A percentile compares a stretch with the other conserved stretches of the same genome.
Evolutionary conservation across 495 filamentous ascomycete species (phyloP).

Genomic region (Amniculicola lignicola): DNA sequence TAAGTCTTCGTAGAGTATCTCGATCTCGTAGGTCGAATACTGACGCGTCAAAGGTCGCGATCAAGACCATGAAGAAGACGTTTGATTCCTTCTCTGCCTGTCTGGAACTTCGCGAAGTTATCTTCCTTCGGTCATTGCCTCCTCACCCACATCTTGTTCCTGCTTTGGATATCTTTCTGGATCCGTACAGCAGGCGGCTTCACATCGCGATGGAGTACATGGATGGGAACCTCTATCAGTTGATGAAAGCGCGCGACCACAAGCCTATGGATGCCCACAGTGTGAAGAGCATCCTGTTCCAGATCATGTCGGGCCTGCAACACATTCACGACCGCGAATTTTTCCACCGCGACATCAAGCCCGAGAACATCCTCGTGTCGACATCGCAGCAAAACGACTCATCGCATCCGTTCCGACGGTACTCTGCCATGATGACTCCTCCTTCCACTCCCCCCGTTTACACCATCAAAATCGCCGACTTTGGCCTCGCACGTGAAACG

Average conservation of each 20-base stretch:
- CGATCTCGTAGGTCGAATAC: background rate
- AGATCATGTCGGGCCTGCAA: slow-evolving; percentile 92
- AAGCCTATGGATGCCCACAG: slow-evolving; percentile 84
- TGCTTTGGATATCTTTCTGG: slow-evolving; percentile 96
- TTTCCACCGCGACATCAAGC: slow-evolving; percentile 99
- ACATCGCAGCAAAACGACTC: slow-evolving; percentile 82
- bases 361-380: slow-evolving; percentile 97
- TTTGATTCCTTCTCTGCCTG: slow-evolving; percentile 90
- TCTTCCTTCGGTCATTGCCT: slow-evolving; percentile 88
- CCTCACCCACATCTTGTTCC: slow-evolving; percentile 88
- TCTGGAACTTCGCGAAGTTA: slow-evolving; percentile 89
- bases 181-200: slow-evolving; percentile 89
- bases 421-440: slow-evolving; percentile 89
- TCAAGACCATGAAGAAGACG: slow-evolving; percentile 99
- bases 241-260: slow-evolving; percentile 98
- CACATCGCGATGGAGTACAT: slow-evolving; percentile 99
- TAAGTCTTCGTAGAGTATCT: slow-evolving; percentile 48
- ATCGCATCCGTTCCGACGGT: slow-evolving; percentile 75
- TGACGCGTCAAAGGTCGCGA: slow-evolving; percentile 69
- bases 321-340: slow-evolving; percentile 97
- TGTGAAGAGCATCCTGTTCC: slow-evolving; percentile 96
- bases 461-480: slow-evolving; percentile 98
- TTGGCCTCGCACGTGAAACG: slow-evolving; percentile 95
- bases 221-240: slow-evolving; percentile 98
- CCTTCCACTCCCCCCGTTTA: slow-evolving; percentile 91